A percentile compares a stretch with the other conserved stretches of the same genome.
Evolutionary conservation across 2,329 filamentous ascomycete genomes (phyloP).

Genomic region (Neopestalotiopsis sp.): DNA sequence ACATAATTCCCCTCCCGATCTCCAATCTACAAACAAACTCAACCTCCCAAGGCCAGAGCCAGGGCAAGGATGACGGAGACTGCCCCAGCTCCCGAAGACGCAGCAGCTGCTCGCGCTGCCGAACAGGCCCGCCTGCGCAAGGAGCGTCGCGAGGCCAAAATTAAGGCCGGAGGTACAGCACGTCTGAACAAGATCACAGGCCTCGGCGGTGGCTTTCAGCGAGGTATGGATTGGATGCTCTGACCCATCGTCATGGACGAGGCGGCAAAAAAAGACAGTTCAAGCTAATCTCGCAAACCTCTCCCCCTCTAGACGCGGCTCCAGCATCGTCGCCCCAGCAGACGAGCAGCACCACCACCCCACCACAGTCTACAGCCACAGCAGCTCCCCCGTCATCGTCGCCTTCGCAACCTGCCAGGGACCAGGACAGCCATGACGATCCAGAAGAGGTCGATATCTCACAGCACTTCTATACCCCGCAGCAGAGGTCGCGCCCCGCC

Average conservation of each 20-base stretch:
- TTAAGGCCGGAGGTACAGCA: conserved; percentile 72
- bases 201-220: conserved; percentile 63
- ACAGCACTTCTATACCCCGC: conserved; percentile 71
- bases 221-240: conserved; percentile 41
- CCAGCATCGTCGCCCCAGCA: conserved; percentile 1
- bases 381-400: conserved; percentile 37
- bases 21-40: not conserved
- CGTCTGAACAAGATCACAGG: conserved; percentile 79
- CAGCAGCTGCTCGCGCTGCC: conserved; percentile 57
- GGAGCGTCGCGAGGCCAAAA: conserved; percentile 80
- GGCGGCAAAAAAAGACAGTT: too few species aligned
- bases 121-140: conserved; percentile 78
- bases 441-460: conserved; percentile 82
- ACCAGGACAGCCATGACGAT: conserved; percentile 55
- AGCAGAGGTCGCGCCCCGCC: conserved; percentile 27
- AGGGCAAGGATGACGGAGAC: conserved; percentile 33
- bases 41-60: not conserved
- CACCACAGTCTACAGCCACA: conserved; percentile 23
- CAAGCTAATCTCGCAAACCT: not conserved
- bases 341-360: not conserved
- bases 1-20: conserved; percentile 3
- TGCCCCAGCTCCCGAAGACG: conserved; percentile 45
- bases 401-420: conserved; percentile 36
- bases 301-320: conserved; percentile 16
- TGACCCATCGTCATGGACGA: conserved; percentile 8